These are phyloP conservation scores for Melastoma candidum DNA, from an alignment of 441 rosid species.

Conservation along the genomic window DNA sequence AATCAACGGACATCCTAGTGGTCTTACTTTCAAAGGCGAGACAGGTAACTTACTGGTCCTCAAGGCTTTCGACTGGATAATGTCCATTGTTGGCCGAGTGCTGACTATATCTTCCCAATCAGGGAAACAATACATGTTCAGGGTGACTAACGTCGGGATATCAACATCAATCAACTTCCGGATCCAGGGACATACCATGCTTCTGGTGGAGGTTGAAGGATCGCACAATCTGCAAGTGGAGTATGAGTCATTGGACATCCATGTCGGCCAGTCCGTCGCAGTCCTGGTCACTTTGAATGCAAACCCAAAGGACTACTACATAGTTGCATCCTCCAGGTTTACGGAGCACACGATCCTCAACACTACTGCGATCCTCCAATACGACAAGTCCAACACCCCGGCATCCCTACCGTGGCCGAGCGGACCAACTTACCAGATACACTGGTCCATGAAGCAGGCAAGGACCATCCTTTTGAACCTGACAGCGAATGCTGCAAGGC, in stretches of 20 bases:
- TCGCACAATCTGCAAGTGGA: conserved; percentile 2
- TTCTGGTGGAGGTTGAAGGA: conserved; percentile 9
- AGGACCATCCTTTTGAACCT: conserved; percentile 1
- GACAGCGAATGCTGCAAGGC: conserved; percentile 8
- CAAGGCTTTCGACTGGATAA: no score
- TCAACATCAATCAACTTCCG: conserved; percentile 11
- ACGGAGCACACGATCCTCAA: background rate
- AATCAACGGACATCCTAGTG: conserved; percentile 39
- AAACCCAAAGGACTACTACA: conserved; percentile 7
- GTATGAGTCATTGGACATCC: conserved; percentile 10
- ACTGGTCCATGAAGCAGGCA: conserved; percentile 12
- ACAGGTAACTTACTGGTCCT: conserved; percentile 25
- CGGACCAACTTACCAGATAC: conserved; percentile 8
- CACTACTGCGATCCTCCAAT: conserved; percentile 3
- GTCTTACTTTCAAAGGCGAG: conserved; percentile 33
- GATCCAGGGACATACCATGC: conserved; percentile 7
- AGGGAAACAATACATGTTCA: conserved; percentile 10
- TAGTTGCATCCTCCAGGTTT: conserved; percentile 8
- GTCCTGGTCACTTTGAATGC: background rate
- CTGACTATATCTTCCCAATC: background rate
- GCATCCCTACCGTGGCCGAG: background rate
- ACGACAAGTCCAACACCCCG: background rate
- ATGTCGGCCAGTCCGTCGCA: conserved; percentile 2
- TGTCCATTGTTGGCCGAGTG: no score
- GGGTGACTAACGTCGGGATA: conserved; percentile 7